Percentiles rank a stretch among this genome's conserved stretches.
These are phyloP conservation scores for Daucus carota DNA, from an alignment of 129 eudicot species.

Conservation along the genomic window DNA sequence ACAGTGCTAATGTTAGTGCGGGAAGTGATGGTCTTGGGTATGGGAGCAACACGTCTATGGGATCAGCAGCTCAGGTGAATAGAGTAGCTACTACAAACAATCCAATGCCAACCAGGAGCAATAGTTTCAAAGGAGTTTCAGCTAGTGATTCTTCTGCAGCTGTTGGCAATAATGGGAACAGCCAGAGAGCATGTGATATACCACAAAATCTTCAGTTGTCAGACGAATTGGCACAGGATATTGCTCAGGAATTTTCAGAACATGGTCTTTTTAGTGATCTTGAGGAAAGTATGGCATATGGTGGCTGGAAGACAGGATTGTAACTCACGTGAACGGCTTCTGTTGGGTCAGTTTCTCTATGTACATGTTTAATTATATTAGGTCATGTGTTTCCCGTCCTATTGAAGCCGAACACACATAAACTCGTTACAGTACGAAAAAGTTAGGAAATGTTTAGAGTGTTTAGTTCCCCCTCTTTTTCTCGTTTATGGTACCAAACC, in stretches of 20 bases:
- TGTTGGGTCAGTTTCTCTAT: background rate
- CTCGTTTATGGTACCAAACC: background rate
- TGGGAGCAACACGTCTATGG: conserved; percentile 2
- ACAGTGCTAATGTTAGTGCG: conserved; percentile 45
- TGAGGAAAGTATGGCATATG: conserved; percentile 66
- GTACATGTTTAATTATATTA: conserved; percentile 10
- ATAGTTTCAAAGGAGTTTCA: conserved; percentile 23
- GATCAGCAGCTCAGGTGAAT: conserved; percentile 1
- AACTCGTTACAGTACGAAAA: background rate
- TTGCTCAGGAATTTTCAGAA: conserved; percentile 53
- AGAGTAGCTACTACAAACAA: conserved; percentile 15
- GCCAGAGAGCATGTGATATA: conserved; percentile 44
- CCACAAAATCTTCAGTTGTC: conserved; percentile 42
- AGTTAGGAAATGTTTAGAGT: background rate
- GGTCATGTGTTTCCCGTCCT: background rate
- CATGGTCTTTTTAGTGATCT: conserved; percentile 65
- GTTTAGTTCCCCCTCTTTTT: background rate
- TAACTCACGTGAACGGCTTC: conserved; percentile 22
- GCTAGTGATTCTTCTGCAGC: conserved; percentile 48
- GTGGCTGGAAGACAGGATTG: conserved; percentile 53
- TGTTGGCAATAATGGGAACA: conserved; percentile 26
- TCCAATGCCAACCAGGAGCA: conserved; percentile 55
- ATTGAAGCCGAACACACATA: background rate
- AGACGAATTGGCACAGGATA: conserved; percentile 65
- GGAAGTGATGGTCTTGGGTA: conserved; percentile 32